Evolutionary conservation across 306 rosid genomes (phyloP).

Genomic region (Ceratonia siliqua): DNA sequence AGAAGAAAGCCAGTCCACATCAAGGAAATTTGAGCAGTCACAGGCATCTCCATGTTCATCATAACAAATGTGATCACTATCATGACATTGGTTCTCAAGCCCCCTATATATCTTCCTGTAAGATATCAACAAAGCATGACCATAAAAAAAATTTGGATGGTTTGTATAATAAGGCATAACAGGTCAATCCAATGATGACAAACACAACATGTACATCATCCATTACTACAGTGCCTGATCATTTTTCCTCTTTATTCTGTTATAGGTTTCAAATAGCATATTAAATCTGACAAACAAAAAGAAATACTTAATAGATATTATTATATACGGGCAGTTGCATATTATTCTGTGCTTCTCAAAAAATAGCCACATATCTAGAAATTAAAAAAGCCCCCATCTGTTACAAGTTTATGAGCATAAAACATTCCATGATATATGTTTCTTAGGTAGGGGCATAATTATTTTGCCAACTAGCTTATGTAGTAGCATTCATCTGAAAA

Average conservation of each 20-base stretch:
- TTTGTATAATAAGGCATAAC: background rate
- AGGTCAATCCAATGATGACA: constrained; percentile 5
- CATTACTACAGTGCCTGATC: background rate
- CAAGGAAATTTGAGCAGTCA: constrained; percentile 59
- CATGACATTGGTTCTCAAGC: constrained; percentile 44
- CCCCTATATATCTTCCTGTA: constrained; percentile 38
- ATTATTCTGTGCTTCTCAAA: background rate
- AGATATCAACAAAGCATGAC: constrained; percentile 42
- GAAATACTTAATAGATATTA: background rate
- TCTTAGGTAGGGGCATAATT: background rate
- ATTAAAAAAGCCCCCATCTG: background rate
- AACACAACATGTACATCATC: background rate
- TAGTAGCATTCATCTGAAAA: background rate
- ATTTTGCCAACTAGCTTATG: background rate
- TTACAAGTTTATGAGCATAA: background rate
- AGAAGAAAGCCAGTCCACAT: constrained; percentile 66
- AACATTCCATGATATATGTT: background rate
- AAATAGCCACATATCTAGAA: background rate
- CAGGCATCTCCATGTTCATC: constrained; percentile 56
- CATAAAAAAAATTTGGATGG: constrained; percentile 32
- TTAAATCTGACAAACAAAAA: background rate
- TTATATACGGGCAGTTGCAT: background rate
- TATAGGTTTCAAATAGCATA: background rate
- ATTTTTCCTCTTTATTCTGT: background rate
- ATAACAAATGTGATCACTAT: constrained; percentile 45